Base-by-base conservation (phyloP, 345 rosid genomes). In the Gossypium mustelinum region DNA sequence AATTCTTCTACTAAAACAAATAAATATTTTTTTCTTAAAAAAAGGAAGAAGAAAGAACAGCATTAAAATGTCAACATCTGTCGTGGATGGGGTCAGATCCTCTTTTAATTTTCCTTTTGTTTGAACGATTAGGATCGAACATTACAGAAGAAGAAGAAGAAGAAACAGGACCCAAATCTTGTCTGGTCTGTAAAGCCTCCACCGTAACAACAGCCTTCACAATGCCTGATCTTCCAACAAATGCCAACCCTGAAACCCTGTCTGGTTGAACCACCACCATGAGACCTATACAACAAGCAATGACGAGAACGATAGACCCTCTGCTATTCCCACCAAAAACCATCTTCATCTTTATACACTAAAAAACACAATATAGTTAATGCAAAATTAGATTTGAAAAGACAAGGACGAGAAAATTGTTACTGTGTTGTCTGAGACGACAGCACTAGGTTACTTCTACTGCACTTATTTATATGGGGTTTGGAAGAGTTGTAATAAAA, bases 11-110 rank as follows among this genome's bases (percentile, higher is more conserved):
- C 77, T 64, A 34, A 34, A 34, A 34, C 43, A 68, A 77, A 59
- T 17, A 62, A 69, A 75, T 25, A 68, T 67, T 79, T 34, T 34
- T 34, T 34, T 34, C 41, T 34, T 34, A 1, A 34, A 34, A 34
- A 34, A 1, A 34, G 6, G 41, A 34, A 34, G 41, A 34, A 34
- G 41, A 34, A 34, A 56, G 11, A 56, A 7, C 13, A 9, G 17
- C 60, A 16, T 56, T 20, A 2, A 18, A 18, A 56, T 56, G 12
- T 86, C 83, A 89, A 77, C 89, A 84, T 81, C 79, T 86, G 86
- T 93, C 91, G 86, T 91, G 98, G 73, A 94, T 94, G 65, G 98
- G 98, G 78, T 94, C 91, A 0, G 97, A 90, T 73, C 98, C 98
- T 84, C 73, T 86, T 66, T 84, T 76, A 79, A 87, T 86, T 58